Evolutionary conservation across 2,329 filamentous ascomycete genomes (phyloP).

Genomic region (Aspergillus ochraceus): DNA sequence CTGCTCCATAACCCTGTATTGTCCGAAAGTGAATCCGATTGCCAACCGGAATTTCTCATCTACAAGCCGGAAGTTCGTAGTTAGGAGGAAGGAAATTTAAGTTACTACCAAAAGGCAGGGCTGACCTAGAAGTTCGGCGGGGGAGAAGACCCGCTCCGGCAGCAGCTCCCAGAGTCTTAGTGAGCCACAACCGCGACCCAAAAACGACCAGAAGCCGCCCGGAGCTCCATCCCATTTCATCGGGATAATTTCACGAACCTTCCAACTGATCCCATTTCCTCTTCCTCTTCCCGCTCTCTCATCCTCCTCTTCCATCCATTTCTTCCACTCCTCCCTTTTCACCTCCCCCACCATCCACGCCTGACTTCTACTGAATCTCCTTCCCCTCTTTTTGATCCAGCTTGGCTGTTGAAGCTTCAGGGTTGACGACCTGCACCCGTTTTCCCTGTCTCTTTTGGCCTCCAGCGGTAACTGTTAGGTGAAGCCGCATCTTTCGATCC

Average conservation of each 20-base stretch:
- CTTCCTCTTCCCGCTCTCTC: constrained; percentile 12
- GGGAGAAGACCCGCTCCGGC: constrained; percentile 26
- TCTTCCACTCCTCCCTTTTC: constrained; percentile 2
- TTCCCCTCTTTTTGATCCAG: neutral
- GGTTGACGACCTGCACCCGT: constrained; percentile 44
- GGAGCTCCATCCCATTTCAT: constrained; percentile 17
- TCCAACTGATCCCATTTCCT: constrained; percentile 17
- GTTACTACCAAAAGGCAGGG: neutral
- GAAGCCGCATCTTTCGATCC: constrained; percentile 15
- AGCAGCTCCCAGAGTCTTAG: constrained; percentile 5
- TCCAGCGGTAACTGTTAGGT: constrained; percentile 24
- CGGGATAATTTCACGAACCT: constrained; percentile 25
- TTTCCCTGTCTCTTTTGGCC: constrained; percentile 33
- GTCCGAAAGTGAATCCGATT: too few species aligned
- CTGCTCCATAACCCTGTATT: too few species aligned
- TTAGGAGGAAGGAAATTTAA: neutral
- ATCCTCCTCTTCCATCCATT: constrained; percentile 11
- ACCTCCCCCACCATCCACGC: neutral
- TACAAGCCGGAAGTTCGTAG: neutral
- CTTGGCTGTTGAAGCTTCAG: constrained; percentile 24
- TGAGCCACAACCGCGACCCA: constrained; percentile 14
- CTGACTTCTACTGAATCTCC: neutral
- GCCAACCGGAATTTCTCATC: neutral
- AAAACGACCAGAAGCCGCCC: constrained; percentile 2
- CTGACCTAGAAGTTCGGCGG: constrained; percentile 15